phyloP scores from a whole-genome alignment of 192 early-diverging fungal species.

The Coemansia sp. region DNA sequence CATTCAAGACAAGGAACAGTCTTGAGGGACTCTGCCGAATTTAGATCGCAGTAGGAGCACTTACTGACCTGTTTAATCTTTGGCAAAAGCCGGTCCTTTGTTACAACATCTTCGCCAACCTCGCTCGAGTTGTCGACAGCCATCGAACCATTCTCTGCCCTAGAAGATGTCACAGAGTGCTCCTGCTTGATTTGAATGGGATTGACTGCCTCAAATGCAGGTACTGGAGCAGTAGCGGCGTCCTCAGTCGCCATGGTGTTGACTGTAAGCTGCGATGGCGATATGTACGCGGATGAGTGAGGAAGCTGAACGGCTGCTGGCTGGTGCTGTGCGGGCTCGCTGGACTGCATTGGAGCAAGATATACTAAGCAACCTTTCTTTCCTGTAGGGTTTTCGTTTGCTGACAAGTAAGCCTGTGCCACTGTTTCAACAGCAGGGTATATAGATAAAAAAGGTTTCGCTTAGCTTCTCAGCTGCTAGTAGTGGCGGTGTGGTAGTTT shows the following conservation, averaged over 20 bases:
- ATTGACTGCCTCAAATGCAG: not conserved
- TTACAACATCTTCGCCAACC: slow-evolving; percentile 47
- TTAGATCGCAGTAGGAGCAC: slow-evolving; percentile 50
- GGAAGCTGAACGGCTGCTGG: slow-evolving; percentile 4
- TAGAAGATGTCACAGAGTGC: slow-evolving; percentile 1
- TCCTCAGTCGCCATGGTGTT: slow-evolving; percentile 1
- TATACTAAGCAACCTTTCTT: too few species aligned
- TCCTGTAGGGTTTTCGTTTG: too few species aligned
- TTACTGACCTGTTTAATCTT: slow-evolving; percentile 53
- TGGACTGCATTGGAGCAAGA: slow-evolving; percentile 3
- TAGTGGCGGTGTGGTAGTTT: too few species aligned
- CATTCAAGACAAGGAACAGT: slow-evolving; percentile 50
- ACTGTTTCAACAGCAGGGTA: too few species aligned
- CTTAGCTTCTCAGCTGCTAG: too few species aligned
- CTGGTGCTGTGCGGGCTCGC: slow-evolving; percentile 5
- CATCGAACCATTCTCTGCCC: slow-evolving; percentile 19
- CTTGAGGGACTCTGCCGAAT: slow-evolving; percentile 54
- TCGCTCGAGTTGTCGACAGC: slow-evolving; percentile 50
- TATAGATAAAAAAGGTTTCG: too few species aligned
- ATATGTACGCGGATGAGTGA: slow-evolving; percentile 1
- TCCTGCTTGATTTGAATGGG: not conserved
- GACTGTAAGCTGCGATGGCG: not conserved
- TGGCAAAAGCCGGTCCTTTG: slow-evolving; percentile 50
- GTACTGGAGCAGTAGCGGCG: not conserved
- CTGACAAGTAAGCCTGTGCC: too few species aligned